Conservation (phyloP, 768 basidiomycete genomes). For the Boletus subparvulus region DNA sequence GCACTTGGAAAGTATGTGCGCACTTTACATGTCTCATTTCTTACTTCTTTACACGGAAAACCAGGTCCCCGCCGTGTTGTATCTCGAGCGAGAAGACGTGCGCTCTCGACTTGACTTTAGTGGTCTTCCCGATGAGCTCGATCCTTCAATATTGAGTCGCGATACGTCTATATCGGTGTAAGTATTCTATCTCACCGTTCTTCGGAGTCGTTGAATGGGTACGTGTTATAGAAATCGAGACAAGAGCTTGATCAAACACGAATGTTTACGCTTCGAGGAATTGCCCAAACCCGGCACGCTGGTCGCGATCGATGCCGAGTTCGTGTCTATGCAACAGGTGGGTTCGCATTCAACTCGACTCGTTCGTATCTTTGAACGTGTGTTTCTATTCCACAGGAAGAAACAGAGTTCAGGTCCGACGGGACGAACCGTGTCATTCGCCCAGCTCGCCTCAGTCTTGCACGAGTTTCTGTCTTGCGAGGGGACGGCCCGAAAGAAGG, state of each 20-base stretch:
- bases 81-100: conserved; percentile 75
- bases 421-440: conserved; percentile 40
- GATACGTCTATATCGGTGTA: conserved; percentile 90
- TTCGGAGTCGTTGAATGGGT: neutral
- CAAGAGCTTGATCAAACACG: conserved; percentile 41
- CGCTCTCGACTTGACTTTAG: conserved; percentile 58
- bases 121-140: conserved; percentile 63
- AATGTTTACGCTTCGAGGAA: conserved; percentile 35
- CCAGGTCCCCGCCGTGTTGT: conserved; percentile 86
- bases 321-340: conserved; percentile 95
- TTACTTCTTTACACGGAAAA: conserved; percentile 14
- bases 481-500: conserved; percentile 62
- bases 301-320: conserved; percentile 79
- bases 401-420: conserved; percentile 88
- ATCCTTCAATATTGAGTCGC: conserved; percentile 71
- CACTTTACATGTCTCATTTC: neutral
- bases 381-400: conserved; percentile 57
- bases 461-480: conserved; percentile 90
- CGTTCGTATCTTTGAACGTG: neutral
- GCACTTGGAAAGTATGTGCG: conserved; percentile 83
- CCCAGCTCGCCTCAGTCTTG: conserved; percentile 88
- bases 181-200: conserved; percentile 24
- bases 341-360: neutral
- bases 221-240: conserved; percentile 66
- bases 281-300: conserved; percentile 55